Percentiles rank a stretch among this genome's conserved stretches.
Evolutionary conservation across 2,329 filamentous ascomycete species (phyloP).

Genomic region (Fusarium torulosum): DNA sequence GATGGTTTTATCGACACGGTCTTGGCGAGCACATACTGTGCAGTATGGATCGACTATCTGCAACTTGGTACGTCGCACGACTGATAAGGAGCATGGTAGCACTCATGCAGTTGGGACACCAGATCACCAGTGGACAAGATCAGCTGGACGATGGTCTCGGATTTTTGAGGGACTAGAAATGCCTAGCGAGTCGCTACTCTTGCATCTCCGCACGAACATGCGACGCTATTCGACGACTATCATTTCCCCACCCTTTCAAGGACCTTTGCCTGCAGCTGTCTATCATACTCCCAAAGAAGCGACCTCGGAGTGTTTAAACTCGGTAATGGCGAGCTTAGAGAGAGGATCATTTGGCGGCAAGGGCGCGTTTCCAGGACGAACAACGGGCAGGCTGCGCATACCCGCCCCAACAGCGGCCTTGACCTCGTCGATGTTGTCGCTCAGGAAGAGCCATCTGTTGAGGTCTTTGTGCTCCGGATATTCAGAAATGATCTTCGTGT

Average conservation of each 20-base stretch:
- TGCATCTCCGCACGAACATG: conserved; percentile 43
- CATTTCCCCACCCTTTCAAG: conserved; percentile 35
- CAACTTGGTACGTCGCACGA: conserved; percentile 35
- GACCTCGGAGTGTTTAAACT: conserved; percentile 50
- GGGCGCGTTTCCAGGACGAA: conserved; percentile 77
- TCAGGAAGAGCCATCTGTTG: conserved; percentile 79
- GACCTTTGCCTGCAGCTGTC: conserved; percentile 40
- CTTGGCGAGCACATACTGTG: conserved; percentile 22
- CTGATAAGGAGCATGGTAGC: conserved; percentile 31
- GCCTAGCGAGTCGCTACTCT: conserved; percentile 44
- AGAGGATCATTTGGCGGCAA: conserved; percentile 64
- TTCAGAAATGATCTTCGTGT: conserved; percentile 69
- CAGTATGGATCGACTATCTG: conserved; percentile 31
- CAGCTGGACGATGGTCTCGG: conserved; percentile 44
- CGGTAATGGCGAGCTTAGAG: conserved; percentile 51
- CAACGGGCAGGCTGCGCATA: conserved; percentile 72
- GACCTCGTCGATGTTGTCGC: conserved; percentile 81
- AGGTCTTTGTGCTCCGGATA: conserved; percentile 58
- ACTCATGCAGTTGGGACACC: conserved; percentile 41
- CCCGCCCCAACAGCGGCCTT: conserved; percentile 71
- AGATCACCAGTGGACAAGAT: conserved; percentile 40
- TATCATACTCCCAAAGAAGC: conserved; percentile 42
- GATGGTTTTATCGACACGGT: conserved; percentile 26
- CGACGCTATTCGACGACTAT: conserved; percentile 39
- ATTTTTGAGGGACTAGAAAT: conserved; percentile 44